phyloP scores from a whole-genome alignment of 441 rosid genomes.

The Capsella rubella region DNA sequence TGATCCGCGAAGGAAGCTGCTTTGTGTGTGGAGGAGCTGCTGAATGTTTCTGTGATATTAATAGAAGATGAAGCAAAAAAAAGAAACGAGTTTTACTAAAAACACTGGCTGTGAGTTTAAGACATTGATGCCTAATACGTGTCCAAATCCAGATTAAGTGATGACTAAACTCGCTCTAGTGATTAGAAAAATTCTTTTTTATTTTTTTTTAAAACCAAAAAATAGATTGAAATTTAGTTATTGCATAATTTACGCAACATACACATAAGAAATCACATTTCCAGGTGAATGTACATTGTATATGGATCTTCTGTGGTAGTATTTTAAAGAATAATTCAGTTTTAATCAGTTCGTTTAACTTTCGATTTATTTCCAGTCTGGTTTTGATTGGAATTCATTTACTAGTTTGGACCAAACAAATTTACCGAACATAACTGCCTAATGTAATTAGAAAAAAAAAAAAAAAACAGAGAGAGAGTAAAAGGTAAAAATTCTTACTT shows the following conservation, averaged over 20 bases:
- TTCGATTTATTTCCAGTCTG: conserved; percentile 15
- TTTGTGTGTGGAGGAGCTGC: conserved; percentile 11
- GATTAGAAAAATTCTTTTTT: background rate
- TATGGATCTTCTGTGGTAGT: no score
- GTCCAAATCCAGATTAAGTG: conserved; percentile 16
- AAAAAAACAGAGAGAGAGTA: background rate
- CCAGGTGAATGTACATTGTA: background rate
- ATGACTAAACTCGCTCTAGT: background rate
- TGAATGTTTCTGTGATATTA: conserved; percentile 31
- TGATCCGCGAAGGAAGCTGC: conserved; percentile 33
- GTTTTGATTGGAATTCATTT: conserved; percentile 17
- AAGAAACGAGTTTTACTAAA: conserved; percentile 18
- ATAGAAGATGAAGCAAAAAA: conserved; percentile 32
- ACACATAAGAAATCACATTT: background rate
- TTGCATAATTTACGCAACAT: background rate
- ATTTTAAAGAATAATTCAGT: background rate
- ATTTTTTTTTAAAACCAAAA: background rate
- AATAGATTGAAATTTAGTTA: background rate
- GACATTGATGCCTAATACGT: conserved; percentile 16
- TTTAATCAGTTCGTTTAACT: background rate
- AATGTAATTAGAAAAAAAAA: conserved; percentile 4
- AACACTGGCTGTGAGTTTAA: conserved; percentile 34
- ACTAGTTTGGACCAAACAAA: conserved; percentile 27
- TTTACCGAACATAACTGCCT: conserved; percentile 36
- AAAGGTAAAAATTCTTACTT: conserved; percentile 24